These are phyloP conservation scores for Dendryphion nanum DNA, from an alignment of 2,329 filamentous ascomycete genomes.

Conservation along the genomic window DNA sequence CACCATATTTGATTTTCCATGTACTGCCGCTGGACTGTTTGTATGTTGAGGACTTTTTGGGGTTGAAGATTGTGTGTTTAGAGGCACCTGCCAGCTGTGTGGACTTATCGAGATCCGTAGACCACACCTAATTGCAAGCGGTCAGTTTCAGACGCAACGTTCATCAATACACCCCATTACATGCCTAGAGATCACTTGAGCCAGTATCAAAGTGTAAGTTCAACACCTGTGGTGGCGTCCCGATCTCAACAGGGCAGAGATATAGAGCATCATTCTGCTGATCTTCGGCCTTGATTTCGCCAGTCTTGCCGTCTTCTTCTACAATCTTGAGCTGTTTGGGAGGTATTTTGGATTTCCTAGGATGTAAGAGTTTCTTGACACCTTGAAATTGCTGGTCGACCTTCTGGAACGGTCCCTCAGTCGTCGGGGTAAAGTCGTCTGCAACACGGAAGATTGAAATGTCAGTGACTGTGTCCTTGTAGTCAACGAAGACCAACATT, in stretches of 20 bases:
- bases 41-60: constrained; percentile 61
- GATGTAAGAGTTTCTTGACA: constrained; percentile 26
- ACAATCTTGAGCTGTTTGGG: constrained; percentile 46
- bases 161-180: constrained; percentile 19
- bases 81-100: constrained; percentile 33
- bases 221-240: constrained; percentile 60
- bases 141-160: not conserved
- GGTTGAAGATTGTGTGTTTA: constrained; percentile 60
- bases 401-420: constrained; percentile 61
- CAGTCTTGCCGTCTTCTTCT: constrained; percentile 38
- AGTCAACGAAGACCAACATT: constrained; percentile 41
- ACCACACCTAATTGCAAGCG: constrained; percentile 68
- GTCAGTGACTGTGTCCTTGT: not conserved
- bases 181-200: constrained; percentile 67
- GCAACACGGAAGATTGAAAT: not conserved
- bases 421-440: constrained; percentile 59
- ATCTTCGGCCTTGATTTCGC: constrained; percentile 60
- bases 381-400: constrained; percentile 41
- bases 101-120: constrained; percentile 50
- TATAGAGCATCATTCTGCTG: constrained; percentile 67
- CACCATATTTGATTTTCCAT: constrained; percentile 69
- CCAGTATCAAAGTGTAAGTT: constrained; percentile 70
- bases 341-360: constrained; percentile 41
- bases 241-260: constrained; percentile 63
- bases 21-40: constrained; percentile 48